Conservation (phyloP, 495 filamentous ascomycete genomes). For the Tuber calosporum region DNA sequence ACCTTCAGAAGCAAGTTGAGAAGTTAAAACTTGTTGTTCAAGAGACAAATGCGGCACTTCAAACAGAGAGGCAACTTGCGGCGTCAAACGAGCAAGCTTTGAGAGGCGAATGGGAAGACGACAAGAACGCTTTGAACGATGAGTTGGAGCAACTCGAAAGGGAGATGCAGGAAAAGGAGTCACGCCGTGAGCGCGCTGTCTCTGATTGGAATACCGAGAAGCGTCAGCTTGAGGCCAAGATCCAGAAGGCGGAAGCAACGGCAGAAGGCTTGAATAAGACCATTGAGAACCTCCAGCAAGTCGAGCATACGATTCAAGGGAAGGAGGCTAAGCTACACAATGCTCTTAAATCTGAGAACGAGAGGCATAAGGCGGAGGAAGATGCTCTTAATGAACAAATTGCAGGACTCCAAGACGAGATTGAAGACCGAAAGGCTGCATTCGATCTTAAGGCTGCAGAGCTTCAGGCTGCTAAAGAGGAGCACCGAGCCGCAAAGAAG, state of each 20-base stretch:
- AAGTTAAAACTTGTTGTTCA: slow-evolving; percentile 47
- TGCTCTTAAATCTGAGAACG: slow-evolving; percentile 54
- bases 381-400: slow-evolving; percentile 52
- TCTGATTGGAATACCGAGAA: slow-evolving; percentile 64
- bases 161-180: slow-evolving; percentile 68
- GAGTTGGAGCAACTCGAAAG: slow-evolving; percentile 62
- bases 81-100: slow-evolving; percentile 29
- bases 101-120: slow-evolving; percentile 53
- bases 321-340: slow-evolving; percentile 50
- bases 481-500: slow-evolving; percentile 59
- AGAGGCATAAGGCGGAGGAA: slow-evolving; percentile 53
- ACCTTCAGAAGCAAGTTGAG: slow-evolving; percentile 55
- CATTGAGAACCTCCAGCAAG: slow-evolving; percentile 62
- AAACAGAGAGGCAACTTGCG: slow-evolving; percentile 33
- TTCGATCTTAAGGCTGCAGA: slow-evolving; percentile 54
- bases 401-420: slow-evolving; percentile 53
- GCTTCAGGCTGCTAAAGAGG: slow-evolving; percentile 56
- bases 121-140: slow-evolving; percentile 57
- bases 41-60: slow-evolving; percentile 45
- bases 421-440: slow-evolving; percentile 50
- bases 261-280: slow-evolving; percentile 63
- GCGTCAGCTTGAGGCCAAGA: slow-evolving; percentile 58
- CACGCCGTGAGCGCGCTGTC: slow-evolving; percentile 59
- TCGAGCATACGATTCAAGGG: slow-evolving; percentile 51
- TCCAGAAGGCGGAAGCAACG: slow-evolving; percentile 60